Conservation (phyloP, 371 early-diverging fungal species). For the Enterospora canceri region DNA sequence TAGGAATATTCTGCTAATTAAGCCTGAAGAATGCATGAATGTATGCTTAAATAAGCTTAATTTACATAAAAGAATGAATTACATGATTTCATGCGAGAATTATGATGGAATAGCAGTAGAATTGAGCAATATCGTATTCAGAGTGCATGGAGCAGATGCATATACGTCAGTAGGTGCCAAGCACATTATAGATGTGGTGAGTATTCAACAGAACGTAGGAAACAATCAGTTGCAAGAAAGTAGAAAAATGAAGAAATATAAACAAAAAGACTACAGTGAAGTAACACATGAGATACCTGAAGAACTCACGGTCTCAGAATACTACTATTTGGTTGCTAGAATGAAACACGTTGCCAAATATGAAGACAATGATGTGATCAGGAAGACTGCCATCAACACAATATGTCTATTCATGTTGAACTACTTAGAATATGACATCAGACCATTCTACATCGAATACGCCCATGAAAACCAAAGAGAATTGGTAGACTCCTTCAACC, state of each 20-base stretch:
- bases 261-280: neutral
- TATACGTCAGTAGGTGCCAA: neutral
- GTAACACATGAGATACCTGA: neutral
- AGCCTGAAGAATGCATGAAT: too few relatives aligned
- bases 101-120: neutral
- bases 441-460: neutral
- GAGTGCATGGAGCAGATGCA: slow-evolving; percentile 24
- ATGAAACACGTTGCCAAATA: slow-evolving; percentile 13
- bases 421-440: neutral
- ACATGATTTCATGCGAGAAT: slow-evolving; percentile 21
- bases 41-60: too few relatives aligned
- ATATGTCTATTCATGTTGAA: neutral
- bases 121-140: neutral
- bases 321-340: slow-evolving; percentile 9
- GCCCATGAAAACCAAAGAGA: neutral
- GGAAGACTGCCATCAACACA: slow-evolving; percentile 18
- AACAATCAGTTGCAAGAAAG: too few relatives aligned
- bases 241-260: neutral
- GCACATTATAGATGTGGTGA: slow-evolving; percentile 1
- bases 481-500: neutral
- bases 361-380: slow-evolving; percentile 6
- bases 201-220: slow-evolving; percentile 2
- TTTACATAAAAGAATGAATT: too few relatives aligned
- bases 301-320: slow-evolving; percentile 11
- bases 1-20: too few relatives aligned